Conservation (phyloP, 1,284 basidiomycete genomes). For the Puccinia novopanici region DNA sequence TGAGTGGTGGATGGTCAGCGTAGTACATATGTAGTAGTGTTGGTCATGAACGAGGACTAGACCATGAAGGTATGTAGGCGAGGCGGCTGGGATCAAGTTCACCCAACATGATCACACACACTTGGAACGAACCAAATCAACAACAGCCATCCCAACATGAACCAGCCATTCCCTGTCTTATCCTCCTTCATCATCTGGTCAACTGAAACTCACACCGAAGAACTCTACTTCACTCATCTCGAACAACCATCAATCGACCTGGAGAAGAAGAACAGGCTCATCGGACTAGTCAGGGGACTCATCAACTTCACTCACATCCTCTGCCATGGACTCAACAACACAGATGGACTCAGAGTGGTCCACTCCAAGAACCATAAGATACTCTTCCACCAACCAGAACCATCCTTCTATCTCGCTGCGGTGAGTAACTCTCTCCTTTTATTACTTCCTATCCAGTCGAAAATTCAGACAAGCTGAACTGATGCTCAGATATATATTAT, state of each 20-base stretch:
- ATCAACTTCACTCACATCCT: constrained; percentile 42
- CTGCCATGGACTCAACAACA: constrained; percentile 30
- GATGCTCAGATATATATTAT: background rate
- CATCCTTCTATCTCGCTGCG: constrained; percentile 43
- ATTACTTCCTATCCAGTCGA: background rate
- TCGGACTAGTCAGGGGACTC: constrained; percentile 40
- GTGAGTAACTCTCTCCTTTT: background rate
- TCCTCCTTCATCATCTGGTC: constrained; percentile 12
- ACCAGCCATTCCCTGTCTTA: background rate
- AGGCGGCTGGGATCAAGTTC: no score
- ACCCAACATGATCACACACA: no score
- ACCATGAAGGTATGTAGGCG: no score
- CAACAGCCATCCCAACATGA: background rate
- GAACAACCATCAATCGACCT: background rate
- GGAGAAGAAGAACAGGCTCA: constrained; percentile 34
- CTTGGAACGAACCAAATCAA: no score
- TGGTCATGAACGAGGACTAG: background rate
- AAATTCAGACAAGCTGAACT: no score
- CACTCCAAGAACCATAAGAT: constrained; percentile 43
- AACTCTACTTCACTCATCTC: constrained; percentile 33
- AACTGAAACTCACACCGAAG: background rate
- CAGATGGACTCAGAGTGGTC: constrained; percentile 10
- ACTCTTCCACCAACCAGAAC: constrained; percentile 33
- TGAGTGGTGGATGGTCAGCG: no score
- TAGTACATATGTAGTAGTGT: background rate